A percentile compares a stretch with the other conserved stretches of the same genome.
Evolutionary conservation across 345 rosid species (phyloP).

Genomic region (Populus pruinosa): DNA sequence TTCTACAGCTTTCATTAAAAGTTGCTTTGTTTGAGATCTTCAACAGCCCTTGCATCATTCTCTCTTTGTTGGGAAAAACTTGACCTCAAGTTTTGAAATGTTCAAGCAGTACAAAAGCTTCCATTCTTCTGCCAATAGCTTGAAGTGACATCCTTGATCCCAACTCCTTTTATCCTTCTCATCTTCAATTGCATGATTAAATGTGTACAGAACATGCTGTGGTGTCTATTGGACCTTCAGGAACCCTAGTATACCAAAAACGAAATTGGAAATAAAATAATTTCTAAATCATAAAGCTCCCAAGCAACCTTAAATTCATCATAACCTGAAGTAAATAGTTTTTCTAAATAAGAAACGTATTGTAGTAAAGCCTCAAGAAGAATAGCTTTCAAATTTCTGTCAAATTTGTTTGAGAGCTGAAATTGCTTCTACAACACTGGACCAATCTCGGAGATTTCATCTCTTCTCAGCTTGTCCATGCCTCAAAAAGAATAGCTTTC

Average conservation of each 20-base stretch:
- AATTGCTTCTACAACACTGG: not conserved
- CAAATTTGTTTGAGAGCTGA: not conserved
- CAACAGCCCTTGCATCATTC: no score
- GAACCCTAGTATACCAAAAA: not conserved
- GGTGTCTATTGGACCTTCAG: not conserved
- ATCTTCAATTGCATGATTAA: not conserved
- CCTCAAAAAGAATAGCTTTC: not conserved
- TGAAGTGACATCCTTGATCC: not conserved
- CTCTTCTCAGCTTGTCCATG: not conserved
- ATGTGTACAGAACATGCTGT: not conserved
- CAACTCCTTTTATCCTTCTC: not conserved
- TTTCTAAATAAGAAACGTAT: not conserved
- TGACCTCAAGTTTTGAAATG: no score
- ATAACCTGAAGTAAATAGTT: not conserved
- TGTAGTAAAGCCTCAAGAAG: not conserved
- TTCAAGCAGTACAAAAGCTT: no score
- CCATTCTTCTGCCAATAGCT: not conserved
- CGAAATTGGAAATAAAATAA: not conserved
- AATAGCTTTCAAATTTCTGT: not conserved
- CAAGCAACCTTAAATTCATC: not conserved
- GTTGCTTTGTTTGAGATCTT: no score
- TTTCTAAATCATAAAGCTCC: not conserved
- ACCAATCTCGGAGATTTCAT: not conserved
- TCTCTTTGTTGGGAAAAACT: no score
- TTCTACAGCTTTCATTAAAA: no score